These are phyloP conservation scores for Penicillium crystallinum DNA, from an alignment of 495 filamentous ascomycete species.

Conservation along the genomic window DNA sequence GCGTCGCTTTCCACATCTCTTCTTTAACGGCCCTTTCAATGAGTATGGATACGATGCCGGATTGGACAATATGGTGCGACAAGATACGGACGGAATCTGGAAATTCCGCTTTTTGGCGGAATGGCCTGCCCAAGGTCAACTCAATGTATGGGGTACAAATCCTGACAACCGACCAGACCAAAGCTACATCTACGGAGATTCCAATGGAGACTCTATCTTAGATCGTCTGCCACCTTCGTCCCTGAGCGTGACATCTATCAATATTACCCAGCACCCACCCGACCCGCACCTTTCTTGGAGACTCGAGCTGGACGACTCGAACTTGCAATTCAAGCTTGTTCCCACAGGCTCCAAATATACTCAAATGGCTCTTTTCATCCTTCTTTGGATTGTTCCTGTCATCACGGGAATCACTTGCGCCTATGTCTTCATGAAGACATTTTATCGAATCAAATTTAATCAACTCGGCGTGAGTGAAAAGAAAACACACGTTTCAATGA, in stretches of 20 bases:
- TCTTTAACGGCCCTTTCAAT: constrained; percentile 61
- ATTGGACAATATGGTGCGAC: constrained; percentile 49
- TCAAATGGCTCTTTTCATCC: constrained; percentile 55
- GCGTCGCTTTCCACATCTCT: constrained; percentile 60
- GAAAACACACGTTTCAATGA: constrained; percentile 36
- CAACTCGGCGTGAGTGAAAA: constrained; percentile 55
- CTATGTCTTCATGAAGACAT: constrained; percentile 58
- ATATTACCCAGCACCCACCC: constrained; percentile 54
- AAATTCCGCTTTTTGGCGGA: constrained; percentile 58
- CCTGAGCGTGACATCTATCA: constrained; percentile 51
- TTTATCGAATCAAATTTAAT: constrained; percentile 70
- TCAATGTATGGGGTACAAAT: constrained; percentile 69
- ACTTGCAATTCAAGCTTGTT: constrained; percentile 45
- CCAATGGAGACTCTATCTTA: constrained; percentile 55
- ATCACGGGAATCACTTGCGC: constrained; percentile 45
- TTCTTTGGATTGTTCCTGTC: constrained; percentile 54
- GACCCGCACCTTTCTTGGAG: constrained; percentile 53
- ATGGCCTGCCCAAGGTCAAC: constrained; percentile 58
- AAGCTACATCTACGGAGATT: constrained; percentile 54
- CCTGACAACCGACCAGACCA: constrained; percentile 59
- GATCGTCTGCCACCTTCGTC: constrained; percentile 61
- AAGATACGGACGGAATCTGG: constrained; percentile 54
- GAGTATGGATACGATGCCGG: constrained; percentile 65
- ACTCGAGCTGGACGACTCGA: constrained; percentile 53
- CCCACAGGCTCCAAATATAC: constrained; percentile 50